These are phyloP conservation scores for Rhynchospora pubera DNA, from an alignment of 176 grass and related monocot species.

Conservation along the genomic window DNA sequence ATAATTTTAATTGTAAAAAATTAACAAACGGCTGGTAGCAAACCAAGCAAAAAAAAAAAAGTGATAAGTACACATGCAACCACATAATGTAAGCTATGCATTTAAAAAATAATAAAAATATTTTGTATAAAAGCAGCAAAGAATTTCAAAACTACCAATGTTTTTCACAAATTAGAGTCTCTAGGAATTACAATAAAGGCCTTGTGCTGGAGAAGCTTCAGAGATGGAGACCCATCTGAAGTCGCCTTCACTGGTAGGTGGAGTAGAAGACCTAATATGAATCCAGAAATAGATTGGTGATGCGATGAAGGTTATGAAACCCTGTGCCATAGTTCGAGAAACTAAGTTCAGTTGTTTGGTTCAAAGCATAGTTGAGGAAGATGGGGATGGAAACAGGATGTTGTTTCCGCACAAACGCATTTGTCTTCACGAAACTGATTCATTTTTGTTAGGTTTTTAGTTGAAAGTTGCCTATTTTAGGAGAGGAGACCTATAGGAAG, in stretches of 20 bases:
- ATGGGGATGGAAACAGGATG: background rate
- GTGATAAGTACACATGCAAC: background rate
- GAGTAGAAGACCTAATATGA: background rate
- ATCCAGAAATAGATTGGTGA: background rate
- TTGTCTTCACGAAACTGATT: background rate
- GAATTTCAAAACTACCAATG: background rate
- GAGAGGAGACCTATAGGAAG: background rate
- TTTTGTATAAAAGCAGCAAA: background rate
- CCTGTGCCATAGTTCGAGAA: background rate
- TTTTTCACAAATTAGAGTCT: background rate
- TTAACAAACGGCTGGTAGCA: background rate
- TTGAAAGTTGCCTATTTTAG: background rate
- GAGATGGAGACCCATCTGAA: background rate
- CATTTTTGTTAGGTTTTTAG: background rate
- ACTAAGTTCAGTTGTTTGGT: background rate
- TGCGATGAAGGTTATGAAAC: background rate
- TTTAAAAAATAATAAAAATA: background rate
- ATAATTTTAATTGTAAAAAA: background rate
- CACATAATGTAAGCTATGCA: background rate
- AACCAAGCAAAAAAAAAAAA: background rate
- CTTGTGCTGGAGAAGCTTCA: background rate
- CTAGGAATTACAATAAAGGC: background rate
- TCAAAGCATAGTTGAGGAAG: background rate
- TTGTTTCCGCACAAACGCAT: background rate
- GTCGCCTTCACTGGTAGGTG: background rate